Conservation (phyloP, 1,284 basidiomycete species). For the Cutaneotrichosporon sp. region DNA sequence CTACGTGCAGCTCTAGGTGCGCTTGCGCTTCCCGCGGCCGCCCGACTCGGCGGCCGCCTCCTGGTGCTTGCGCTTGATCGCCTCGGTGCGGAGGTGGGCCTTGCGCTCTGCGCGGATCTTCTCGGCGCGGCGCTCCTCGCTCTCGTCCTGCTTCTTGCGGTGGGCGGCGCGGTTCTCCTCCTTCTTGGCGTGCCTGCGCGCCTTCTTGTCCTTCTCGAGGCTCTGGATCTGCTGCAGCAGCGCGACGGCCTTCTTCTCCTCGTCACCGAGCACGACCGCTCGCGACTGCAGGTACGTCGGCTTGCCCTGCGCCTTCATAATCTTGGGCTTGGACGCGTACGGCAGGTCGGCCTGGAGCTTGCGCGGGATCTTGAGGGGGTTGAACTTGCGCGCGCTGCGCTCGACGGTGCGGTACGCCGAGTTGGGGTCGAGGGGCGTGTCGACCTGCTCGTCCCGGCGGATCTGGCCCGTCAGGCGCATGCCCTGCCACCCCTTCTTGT, state of each 20-base stretch:
- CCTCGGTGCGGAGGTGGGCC: constrained; percentile 56
- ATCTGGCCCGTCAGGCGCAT: constrained; percentile 97
- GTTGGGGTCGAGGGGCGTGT: constrained; percentile 79
- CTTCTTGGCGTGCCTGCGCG: constrained; percentile 78
- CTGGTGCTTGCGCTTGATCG: constrained; percentile 53
- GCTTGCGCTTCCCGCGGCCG: constrained; percentile 17
- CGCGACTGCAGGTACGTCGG: constrained; percentile 88
- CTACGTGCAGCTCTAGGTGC: constrained; percentile 2
- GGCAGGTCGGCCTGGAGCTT: constrained; percentile 87
- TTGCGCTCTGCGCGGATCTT: constrained; percentile 72
- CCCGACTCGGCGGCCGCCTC: constrained; percentile 36
- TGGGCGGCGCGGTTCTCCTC: constrained; percentile 55
- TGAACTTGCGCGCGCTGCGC: constrained; percentile 82
- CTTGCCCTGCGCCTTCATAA: constrained; percentile 70
- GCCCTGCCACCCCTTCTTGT: constrained; percentile 78
- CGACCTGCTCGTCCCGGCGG: constrained; percentile 76
- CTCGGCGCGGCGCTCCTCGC: constrained; percentile 76
- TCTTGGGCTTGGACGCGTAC: constrained; percentile 88
- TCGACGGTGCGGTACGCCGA: constrained; percentile 83
- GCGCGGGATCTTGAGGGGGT: constrained; percentile 83
- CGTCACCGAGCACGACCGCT: constrained; percentile 90
- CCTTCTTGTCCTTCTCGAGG: constrained; percentile 82
- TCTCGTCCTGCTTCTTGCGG: constrained; percentile 63
- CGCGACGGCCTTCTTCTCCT: constrained; percentile 91
- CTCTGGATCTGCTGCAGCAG: constrained; percentile 93